Base-by-base conservation (phyloP, 352 stramenopile genomes). In the Pythium aphanidermatum region DNA sequence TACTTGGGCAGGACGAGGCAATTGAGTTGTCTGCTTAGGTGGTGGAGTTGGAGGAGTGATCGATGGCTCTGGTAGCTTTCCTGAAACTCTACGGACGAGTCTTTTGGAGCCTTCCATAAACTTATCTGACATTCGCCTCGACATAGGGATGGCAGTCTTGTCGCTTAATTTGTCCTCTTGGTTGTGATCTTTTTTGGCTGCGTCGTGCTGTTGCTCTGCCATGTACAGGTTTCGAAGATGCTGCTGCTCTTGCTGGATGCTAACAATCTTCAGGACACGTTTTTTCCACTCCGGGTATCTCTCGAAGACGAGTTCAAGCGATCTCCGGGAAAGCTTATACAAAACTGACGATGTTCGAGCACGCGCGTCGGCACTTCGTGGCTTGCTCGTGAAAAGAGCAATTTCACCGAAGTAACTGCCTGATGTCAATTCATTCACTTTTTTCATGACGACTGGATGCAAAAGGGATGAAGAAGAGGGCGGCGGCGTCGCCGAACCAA, bases 251-350 rank as follows among this genome's bases (percentile, higher is more conserved):
- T 68, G 60, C 47, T 78, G 64, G 14, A 75, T 78, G 16, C 66
- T 77, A 19, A 71, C 66, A 12, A 74, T 85, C 25, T 69, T 68
- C 25, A 78, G 41, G 2, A 82, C 72, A 33, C 73, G 76, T 2
- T 60, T 60, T 29, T 82, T 86, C 73, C 73, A 86, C 19, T 82
- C 68, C 0, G 73, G 73, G 40, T 86, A 80, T 14, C 68, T 37
- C 20, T 80, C 70, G 34, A 86, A 86, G 0, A 86, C 73, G 13
- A 80, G 55, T 23, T 83, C 65, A 12, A 86, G 53, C 10, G 72
- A 74, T 0, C 40, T 53, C 4, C 70, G 57, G 4, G 73, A 75
- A 0, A 86, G 51, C 21, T 60, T 56, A 37, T 83, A 86, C 11
- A 86, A 55, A 20, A 80, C 70, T 24, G 68, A 83, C 8, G 73